phyloP scores from a whole-genome alignment of 106 monocot genomes.

The Phalaenopsis aphrodite region DNA sequence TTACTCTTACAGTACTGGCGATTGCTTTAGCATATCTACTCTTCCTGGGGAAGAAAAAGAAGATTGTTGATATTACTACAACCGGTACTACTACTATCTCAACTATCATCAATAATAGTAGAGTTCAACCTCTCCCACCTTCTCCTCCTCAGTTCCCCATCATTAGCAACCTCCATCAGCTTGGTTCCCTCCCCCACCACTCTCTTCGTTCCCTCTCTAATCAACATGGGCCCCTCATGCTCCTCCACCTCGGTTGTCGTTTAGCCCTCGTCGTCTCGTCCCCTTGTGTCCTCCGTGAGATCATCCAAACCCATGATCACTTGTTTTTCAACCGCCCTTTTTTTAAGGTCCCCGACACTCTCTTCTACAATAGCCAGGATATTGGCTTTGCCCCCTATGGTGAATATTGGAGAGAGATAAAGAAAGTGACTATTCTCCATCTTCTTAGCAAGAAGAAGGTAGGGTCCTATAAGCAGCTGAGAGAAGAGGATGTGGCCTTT shows the following conservation, averaged over 20 bases:
- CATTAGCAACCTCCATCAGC: constrained; percentile 15
- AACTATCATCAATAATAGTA: too few species aligned
- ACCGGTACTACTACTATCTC: too few species aligned
- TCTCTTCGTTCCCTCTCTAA: constrained; percentile 2
- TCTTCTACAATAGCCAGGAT: not conserved
- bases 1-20: too few species aligned
- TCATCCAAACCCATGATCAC: constrained; percentile 4
- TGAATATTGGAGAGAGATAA: constrained; percentile 12
- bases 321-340: not conserved
- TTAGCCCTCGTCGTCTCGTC: constrained; percentile 5
- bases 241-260: not conserved
- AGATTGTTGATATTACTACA: too few species aligned
- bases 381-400: constrained; percentile 14
- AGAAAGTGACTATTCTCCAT: constrained; percentile 11
- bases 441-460: constrained; percentile 5
- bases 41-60: too few species aligned
- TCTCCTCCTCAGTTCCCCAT: not conserved
- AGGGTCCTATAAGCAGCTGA: not conserved
- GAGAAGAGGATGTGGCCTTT: constrained; percentile 14
- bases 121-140: too few species aligned
- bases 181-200: not conserved
- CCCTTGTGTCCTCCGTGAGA: not conserved
- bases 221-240: constrained; percentile 12
- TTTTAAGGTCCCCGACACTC: not conserved
- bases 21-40: too few species aligned